A percentile compares a stretch with the other conserved stretches of the same genome.
Evolutionary conservation across 139 green algal species (phyloP).

Genomic region (Ettlia oleoabundans): DNA sequence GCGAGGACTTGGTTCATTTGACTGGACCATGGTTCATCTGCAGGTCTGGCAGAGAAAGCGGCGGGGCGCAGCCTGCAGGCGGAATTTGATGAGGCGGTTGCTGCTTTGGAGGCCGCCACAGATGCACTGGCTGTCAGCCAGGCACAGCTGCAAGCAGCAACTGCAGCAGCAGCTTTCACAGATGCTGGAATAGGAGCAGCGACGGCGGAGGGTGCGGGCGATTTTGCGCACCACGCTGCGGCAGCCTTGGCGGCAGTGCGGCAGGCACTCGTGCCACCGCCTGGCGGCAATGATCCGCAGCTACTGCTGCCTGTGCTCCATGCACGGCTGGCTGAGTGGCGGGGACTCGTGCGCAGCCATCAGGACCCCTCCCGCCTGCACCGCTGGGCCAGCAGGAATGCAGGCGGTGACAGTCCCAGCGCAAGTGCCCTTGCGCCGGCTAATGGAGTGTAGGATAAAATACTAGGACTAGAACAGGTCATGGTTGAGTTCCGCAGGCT

Average conservation of each 20-base stretch:
- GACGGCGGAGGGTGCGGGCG: too few species aligned
- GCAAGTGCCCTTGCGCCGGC: too few species aligned
- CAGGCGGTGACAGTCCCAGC: too few species aligned
- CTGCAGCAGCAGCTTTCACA: not conserved
- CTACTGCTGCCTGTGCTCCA: conserved; percentile 33
- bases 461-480: too few species aligned
- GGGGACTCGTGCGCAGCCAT: conserved; percentile 31
- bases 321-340: conserved; percentile 50
- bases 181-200: too few species aligned
- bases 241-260: not conserved
- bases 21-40: too few species aligned
- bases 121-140: conserved; percentile 2
- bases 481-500: too few species aligned
- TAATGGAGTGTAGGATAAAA: too few species aligned
- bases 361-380: conserved; percentile 58
- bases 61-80: conserved; percentile 49
- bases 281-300: not conserved
- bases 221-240: too few species aligned
- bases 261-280: not conserved
- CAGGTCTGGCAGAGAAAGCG: not conserved
- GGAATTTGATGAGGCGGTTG: conserved; percentile 57
- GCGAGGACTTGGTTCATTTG: too few species aligned
- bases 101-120: conserved; percentile 3
- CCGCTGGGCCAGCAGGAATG: too few species aligned
- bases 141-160: not conserved